Evolutionary conservation across 768 basidiomycete species (phyloP), one percentile per base, ranked within the genome.

Genomic region (Naematelia encephala): DNA sequence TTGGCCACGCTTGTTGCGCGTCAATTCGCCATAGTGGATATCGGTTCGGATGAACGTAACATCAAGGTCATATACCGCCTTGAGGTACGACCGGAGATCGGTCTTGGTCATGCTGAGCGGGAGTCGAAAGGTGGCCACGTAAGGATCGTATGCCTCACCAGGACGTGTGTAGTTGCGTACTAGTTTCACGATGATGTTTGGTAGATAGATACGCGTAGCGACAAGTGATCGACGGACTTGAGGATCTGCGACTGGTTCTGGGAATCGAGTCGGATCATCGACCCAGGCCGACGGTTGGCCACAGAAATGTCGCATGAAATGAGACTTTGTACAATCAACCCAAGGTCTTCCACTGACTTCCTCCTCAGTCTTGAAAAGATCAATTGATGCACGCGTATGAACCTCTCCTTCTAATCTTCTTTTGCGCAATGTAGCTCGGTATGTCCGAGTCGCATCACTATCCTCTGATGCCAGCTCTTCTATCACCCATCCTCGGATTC

Each of bases 21-120:
- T 70, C 19, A 83, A 68, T 45, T 86, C 84, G 0, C 87, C 83
- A 59, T 86, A 79, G 68, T 91, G 90, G 80, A 89, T 90, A 81
- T 90, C 89, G n/a, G 92, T 97, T 52, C 92, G 90, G 62, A 97
- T 90, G 76, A 93, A 96, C 5, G 91, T 94, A 59, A 88, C 87
- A 70, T 86, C 80, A 47, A 97, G 85, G 61, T 89, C 89, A 67
- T 97, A 97, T n/a, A 87, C 83, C 29, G 90, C 83, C 52, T 79
- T 79, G 48, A 97, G 84, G 74, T 94, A 91, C 0, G 88, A 87
- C 42, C 91, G 86, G 34, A 97, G 80, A 79, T 97, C 92, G 57
- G 87, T 89, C 79, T 97, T 97, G 44, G 91, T 96, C 78, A 93
- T 82, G 44, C 85, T 87, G 84, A n/a, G 74, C 19, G 91, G 88